Evolutionary conservation across 1,139 yeast genomes (phyloP).

Genomic region (Geotrichum fermentans): DNA sequence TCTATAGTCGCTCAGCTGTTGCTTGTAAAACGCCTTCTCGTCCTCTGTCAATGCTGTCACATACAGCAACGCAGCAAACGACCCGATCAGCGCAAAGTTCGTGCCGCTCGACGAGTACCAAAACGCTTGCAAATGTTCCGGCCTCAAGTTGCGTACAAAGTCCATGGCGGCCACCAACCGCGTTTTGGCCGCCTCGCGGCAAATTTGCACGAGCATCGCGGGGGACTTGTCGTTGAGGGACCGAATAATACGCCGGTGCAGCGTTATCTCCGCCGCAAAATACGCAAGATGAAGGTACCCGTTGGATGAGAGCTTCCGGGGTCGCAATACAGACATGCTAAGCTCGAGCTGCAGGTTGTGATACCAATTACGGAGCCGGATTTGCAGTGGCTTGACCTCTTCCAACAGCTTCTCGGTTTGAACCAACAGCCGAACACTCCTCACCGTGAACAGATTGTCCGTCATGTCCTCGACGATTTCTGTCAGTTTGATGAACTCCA

Average conservation of each 20-base stretch:
- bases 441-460: slow-evolving; percentile 64
- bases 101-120: slow-evolving; percentile 83
- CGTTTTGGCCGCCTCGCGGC: slow-evolving; percentile 80
- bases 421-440: slow-evolving; percentile 52
- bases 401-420: slow-evolving; percentile 63
- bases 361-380: slow-evolving; percentile 77
- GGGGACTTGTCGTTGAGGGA: slow-evolving; percentile 40
- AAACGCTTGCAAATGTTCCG: slow-evolving; percentile 78
- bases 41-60: slow-evolving; percentile 40
- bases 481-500: slow-evolving; percentile 62
- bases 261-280: slow-evolving; percentile 79
- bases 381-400: slow-evolving; percentile 79
- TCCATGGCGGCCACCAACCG: slow-evolving; percentile 76
- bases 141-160: slow-evolving; percentile 66
- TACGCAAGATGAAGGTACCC: slow-evolving; percentile 80
- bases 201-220: slow-evolving; percentile 58
- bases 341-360: slow-evolving; percentile 67
- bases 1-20: slow-evolving; percentile 66
- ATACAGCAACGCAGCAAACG: slow-evolving; percentile 73
- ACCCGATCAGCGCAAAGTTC: slow-evolving; percentile 74
- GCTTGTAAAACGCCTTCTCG: slow-evolving; percentile 60
- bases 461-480: slow-evolving; percentile 68
- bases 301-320: slow-evolving; percentile 43
- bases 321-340: slow-evolving; percentile 48
- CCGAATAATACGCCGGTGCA: slow-evolving; percentile 75